Base-by-base conservation (phyloP, 805 yeast species). In the Nematodospora valgi region DNA sequence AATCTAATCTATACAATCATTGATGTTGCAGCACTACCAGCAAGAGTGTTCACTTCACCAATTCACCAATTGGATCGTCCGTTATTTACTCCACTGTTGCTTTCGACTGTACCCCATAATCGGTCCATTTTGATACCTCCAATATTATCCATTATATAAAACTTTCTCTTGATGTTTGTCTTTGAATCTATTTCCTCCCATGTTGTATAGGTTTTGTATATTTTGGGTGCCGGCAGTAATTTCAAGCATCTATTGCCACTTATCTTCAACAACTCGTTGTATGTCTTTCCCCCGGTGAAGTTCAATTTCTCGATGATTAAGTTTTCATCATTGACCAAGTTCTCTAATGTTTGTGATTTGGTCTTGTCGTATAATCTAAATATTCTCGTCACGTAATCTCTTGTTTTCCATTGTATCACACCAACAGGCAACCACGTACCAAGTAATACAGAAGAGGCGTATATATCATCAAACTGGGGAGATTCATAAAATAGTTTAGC, bases 61-160 rank as follows among this genome's bases (percentile, higher is more conserved):
- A n/a, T n/a, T n/a, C n/a, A n/a, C 26, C 33, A 22, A 20, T 29
- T 21, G 13, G 49, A 67, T 40, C 94, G 64, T 5, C 93, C 93
- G 43, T 81, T 81, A 46, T 82, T 72, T 8, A 83, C 63, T 0
- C 81, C 86, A 30, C 78, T 65, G 40, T 81, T 78, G 32, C 63
- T 62, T 52, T 86, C 95, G 1, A 82, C 76, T n/a, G 84, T 74
- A 0, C 89, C 87, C 91, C 95, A 82, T 4, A 86, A 59, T 36
- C 95, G 63, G 48, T 86, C 93, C 95, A 86, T 86, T 44, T 77
- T 76, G 52, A 83, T 61, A 2, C 94, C 94, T 2, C 95, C 93
- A 28, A 82, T 64, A 44, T 85, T 82, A 49, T 86, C 94, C 11
- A 70, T 74, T 2, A 86, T 73, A 48, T 78, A 82, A 52, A 65